phyloP scores from a whole-genome alignment of 2,329 filamentous ascomycete species.

The Mariannaea sp. region DNA sequence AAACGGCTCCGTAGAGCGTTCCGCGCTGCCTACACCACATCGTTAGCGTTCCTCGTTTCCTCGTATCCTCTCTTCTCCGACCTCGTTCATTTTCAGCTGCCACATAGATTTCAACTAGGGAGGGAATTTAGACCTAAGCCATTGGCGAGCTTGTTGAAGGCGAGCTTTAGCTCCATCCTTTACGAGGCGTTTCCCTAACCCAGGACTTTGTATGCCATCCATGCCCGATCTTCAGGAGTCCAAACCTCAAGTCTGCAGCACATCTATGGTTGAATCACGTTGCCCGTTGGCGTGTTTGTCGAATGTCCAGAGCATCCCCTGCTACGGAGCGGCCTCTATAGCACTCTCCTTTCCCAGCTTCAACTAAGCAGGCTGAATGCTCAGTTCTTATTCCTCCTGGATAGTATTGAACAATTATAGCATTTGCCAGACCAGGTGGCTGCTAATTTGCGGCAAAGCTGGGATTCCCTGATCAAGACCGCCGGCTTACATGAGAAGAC shows the following conservation, averaged over 20 bases:
- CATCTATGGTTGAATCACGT: conserved; percentile 5
- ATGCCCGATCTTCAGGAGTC: conserved; percentile 1
- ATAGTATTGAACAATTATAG: too few species aligned
- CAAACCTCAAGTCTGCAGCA: neutral
- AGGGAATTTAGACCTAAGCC: conserved; percentile 29
- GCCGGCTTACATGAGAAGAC: conserved; percentile 25
- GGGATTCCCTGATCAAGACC: conserved; percentile 21
- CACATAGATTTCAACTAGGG: conserved; percentile 20
- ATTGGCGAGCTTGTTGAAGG: conserved; percentile 24
- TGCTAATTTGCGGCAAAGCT: conserved; percentile 26
- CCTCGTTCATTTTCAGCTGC: conserved; percentile 21
- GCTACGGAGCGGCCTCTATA: conserved; percentile 16
- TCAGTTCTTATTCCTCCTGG: conserved; percentile 7
- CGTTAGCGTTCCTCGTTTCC: conserved; percentile 11
- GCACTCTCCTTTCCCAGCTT: conserved; percentile 14
- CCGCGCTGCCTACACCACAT: neutral
- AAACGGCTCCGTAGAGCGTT: neutral
- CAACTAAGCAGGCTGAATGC: conserved; percentile 1
- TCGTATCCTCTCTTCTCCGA: neutral
- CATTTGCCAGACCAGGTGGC: too few species aligned
- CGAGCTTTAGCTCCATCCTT: conserved; percentile 24
- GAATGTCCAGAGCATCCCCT: conserved; percentile 25
- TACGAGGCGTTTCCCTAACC: too few species aligned
- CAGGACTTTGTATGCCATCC: neutral
- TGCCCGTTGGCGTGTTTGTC: conserved; percentile 22